Percentiles rank a stretch among this genome's conserved stretches.
Conservation (phyloP, 169 alveolate genomes). For the Eimeria tenella region DNA sequence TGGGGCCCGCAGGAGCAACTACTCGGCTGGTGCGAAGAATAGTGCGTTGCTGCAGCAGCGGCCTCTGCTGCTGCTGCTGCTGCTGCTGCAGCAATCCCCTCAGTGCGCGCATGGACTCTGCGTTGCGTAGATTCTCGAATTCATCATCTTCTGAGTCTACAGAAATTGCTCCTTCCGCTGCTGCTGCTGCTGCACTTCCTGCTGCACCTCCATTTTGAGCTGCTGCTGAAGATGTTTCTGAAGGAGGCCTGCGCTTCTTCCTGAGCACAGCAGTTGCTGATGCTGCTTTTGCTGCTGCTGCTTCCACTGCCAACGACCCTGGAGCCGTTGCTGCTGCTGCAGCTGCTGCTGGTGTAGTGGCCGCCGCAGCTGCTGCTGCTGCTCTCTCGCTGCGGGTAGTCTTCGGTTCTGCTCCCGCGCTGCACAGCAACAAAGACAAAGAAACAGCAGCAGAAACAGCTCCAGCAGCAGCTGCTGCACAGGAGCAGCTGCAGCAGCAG, state of each 20-base stretch:
- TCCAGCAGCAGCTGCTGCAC: not conserved
- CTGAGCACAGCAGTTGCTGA: not conserved
- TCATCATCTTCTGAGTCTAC: constrained; percentile 33
- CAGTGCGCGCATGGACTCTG: constrained; percentile 10
- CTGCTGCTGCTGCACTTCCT: not conserved
- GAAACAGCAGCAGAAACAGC: not conserved
- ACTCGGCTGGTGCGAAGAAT: too few relatives aligned
- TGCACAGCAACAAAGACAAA: not conserved
- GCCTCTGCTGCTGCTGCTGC: constrained; percentile 26
- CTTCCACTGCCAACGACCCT: not conserved
- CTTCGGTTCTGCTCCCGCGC: not conserved
- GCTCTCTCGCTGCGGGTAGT: not conserved
- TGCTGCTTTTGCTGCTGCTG: constrained; percentile 14
- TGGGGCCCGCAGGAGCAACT: too few relatives aligned
- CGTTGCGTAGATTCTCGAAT: constrained; percentile 17
- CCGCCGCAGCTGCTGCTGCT: not conserved
- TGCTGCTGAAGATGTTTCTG: not conserved
- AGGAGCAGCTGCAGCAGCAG: not conserved
- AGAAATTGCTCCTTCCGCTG: constrained; percentile 4
- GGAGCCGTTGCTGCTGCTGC: not conserved
- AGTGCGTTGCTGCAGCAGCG: too few relatives aligned
- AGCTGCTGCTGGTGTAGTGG: not conserved
- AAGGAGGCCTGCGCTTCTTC: constrained; percentile 35
- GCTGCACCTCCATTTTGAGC: not conserved
- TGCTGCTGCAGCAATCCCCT: constrained; percentile 34